Conservation (phyloP, 768 basidiomycete species). For the Lepiota venenata region DNA sequence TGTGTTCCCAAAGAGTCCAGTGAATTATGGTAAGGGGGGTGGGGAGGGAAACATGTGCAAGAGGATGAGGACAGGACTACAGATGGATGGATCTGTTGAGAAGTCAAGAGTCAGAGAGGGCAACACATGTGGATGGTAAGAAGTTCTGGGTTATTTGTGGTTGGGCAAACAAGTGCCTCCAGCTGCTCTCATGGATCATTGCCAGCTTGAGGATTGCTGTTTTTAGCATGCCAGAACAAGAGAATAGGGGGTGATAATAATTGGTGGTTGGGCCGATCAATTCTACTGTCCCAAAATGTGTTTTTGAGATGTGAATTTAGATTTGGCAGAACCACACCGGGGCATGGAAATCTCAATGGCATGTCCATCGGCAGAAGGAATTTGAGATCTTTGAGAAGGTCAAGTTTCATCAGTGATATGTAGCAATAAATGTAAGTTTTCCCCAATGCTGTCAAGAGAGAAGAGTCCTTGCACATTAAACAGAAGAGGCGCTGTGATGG, state of each 20-base stretch:
- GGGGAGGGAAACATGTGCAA: not conserved
- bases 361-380: too few species aligned
- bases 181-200: not conserved
- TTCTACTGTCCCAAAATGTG: too few species aligned
- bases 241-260: not conserved
- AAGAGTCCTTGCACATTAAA: not conserved
- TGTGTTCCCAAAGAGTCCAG: not conserved
- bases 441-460: not conserved
- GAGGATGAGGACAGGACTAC: not conserved
- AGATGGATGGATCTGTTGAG: not conserved
- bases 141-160: not conserved
- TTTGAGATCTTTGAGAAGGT: not conserved
- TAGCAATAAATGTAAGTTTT: not conserved
- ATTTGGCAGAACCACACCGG: too few species aligned
- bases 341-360: too few species aligned
- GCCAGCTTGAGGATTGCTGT: not conserved
- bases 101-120: not conserved
- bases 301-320: too few species aligned
- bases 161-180: not conserved
- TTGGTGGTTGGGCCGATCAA: too few species aligned
- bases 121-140: not conserved
- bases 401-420: not conserved
- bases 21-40: too few species aligned
- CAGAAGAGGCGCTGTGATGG: too few species aligned
- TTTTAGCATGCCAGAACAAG: not conserved